Evolutionary conservation across 306 rosid genomes (phyloP), one percentile per base, ranked within the genome.

Genomic region (Canavalia gladiata): DNA sequence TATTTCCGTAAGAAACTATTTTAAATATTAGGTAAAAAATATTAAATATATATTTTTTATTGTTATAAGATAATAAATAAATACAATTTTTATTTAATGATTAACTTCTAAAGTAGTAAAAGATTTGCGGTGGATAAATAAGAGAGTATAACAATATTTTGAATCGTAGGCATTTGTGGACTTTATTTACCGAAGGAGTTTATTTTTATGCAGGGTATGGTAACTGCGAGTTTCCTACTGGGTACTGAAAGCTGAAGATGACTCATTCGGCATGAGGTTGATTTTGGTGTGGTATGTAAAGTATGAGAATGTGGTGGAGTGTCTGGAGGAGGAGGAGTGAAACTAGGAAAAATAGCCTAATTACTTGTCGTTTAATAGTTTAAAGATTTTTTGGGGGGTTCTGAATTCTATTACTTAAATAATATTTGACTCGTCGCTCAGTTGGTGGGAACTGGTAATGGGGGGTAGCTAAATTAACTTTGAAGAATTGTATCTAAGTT

Each of bases 141-240:
- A 18, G 25, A 18, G 25, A 18, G 25, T 18, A 18, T 18, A 18
- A 18, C 25, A 18, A 18, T 18, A 18, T 18, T 18, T 18, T 18
- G 25, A 18, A 18, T 18, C 25, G 25, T 18, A 18, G 25, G 13
- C 5, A 11, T 55, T 29, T 8, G 37, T 55, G 39, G 30, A 11
- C 13, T 13, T 11, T 4, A 6, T 70, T 33, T 52, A 41, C 1
- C 54, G 0, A 29, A 60, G 9, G 8, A 1, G 18, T 42, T 71
- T 37, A 8, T 56, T 33, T 18, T 49, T 62, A 7, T 86, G 90
- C 95, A 96, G 99, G 59, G 88, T 96, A 63, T 78, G 99, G 99
- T 18, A 88, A 5, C 13, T 96, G 99, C 78, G 98, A 93, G 52
- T 84, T 86, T 33, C 92, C 97, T 1, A 88, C 97, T 28, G 94